These are phyloP conservation scores for Senecio squalidus DNA, from an alignment of 140 eudicot genomes.

Conservation along the genomic window DNA sequence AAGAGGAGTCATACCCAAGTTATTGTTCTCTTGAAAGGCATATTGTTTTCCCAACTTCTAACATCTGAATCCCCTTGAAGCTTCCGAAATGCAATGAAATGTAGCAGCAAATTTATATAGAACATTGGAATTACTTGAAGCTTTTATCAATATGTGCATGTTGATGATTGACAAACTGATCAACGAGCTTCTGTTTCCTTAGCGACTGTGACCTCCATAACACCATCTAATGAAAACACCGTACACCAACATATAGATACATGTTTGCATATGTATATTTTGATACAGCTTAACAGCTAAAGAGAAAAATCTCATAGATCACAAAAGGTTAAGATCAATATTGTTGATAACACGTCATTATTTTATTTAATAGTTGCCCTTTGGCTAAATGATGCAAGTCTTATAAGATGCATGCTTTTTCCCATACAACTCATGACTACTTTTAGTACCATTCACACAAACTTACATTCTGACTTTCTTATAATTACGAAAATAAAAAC, in stretches of 20 bases:
- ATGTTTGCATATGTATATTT: background rate
- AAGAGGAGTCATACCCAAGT: background rate
- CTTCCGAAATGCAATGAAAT: background rate
- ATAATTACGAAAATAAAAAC: conserved; percentile 14
- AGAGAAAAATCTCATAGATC: background rate
- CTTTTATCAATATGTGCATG: too few relatives aligned
- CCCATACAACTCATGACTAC: conserved; percentile 16
- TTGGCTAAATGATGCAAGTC: conserved; percentile 3
- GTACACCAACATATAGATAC: background rate
- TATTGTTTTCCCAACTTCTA: background rate
- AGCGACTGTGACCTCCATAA: background rate
- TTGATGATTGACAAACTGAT: too few relatives aligned
- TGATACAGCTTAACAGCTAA: background rate
- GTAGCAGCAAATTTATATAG: background rate
- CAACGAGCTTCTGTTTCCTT: background rate
- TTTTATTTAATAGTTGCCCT: background rate
- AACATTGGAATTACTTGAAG: too few relatives aligned
- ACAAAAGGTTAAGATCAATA: background rate
- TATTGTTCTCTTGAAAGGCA: background rate
- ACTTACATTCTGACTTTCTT: background rate
- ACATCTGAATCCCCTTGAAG: background rate
- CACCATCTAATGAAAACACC: background rate
- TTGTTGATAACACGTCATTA: background rate
- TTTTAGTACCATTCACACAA: background rate
- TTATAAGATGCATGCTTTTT: conserved; percentile 8